Base-by-base conservation (phyloP, 345 rosid species). In the Arabis hirsuta region DNA sequence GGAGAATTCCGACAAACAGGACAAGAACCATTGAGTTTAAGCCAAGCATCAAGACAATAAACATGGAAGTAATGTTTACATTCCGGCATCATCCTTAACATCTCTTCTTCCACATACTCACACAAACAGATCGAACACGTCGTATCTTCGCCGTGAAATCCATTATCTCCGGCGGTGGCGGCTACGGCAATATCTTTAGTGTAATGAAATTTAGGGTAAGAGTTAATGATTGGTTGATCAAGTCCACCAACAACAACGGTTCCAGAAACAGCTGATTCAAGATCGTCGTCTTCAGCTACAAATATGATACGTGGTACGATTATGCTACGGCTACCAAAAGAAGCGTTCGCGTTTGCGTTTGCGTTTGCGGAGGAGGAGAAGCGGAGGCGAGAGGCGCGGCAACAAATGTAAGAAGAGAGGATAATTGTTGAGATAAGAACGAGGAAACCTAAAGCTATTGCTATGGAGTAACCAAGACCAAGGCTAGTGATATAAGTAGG, bases 1-100 rank as follows among this genome's bases (percentile, higher is more conserved):
- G 99, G 99, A 62, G 98, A 95, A 76, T 95, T 95, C 67, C 99
- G 87, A 69, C 99, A 95, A 68, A 95, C 93, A 0, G 99, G 99
- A 52, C 99, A 95, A 16, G 98, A 96, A 31, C 97, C 97, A 72
- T 92, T 96, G 36, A 96, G 98, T 76, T 87, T 96, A 20, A 96
- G 84, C 99, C 99, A 92, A 10, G 97, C 85, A 66, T 96, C 99
- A 42, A 96, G 73, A 65, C 99, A 96, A 65, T 59, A 62, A 60
- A 85, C 69, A 79, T 96, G 99, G 67, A 92, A 96, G 71, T 58
- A 87, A 55, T 96, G 99, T 46, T 90, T 81, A 48, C 99, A 96
- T 73, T 96, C 99, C 0, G 99, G 98, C 99, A 91, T 96, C 98
- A 92, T 91, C 80, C 98, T 84, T 69, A 92, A 27, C 91, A 92